Evolutionary conservation across 2,329 filamentous ascomycete genomes (phyloP).

Genomic region (Monilinia laxa): DNA sequence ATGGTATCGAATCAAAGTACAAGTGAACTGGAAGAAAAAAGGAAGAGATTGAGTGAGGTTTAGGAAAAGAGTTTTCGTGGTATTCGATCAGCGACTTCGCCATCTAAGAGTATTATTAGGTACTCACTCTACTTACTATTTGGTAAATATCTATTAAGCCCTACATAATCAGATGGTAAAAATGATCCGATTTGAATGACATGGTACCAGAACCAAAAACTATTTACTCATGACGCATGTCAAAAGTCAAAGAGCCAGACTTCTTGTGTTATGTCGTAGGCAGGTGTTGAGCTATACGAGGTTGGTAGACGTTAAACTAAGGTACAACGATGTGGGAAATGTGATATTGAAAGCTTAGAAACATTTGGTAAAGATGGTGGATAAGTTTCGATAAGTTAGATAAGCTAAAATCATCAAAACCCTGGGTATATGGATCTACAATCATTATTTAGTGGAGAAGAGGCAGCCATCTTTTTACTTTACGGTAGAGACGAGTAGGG

Average conservation of each 20-base stretch:
- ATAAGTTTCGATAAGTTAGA: too few species aligned
- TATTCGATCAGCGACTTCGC: slow-evolving; percentile 11
- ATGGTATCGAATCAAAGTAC: not conserved
- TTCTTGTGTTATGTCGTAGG: not conserved
- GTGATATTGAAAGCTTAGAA: not conserved
- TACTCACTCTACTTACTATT: not conserved
- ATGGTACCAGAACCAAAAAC: not conserved
- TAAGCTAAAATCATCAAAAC: too few species aligned
- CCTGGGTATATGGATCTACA: not conserved
- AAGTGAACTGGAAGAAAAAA: not conserved
- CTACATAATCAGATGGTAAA: not conserved
- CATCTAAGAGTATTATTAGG: not conserved
- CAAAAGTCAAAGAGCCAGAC: not conserved
- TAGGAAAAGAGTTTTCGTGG: slow-evolving; percentile 6
- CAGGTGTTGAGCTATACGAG: slow-evolving; percentile 9
- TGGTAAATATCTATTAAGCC: not conserved
- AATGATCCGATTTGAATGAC: slow-evolving; percentile 9
- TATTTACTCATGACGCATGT: slow-evolving; percentile 14
- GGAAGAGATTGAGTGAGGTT: slow-evolving; percentile 13
- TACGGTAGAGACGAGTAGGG: too few species aligned
- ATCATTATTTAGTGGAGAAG: not conserved
- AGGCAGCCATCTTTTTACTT: not conserved
- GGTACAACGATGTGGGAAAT: not conserved
- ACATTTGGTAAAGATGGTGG: not conserved
- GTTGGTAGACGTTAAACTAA: not conserved